phyloP scores from a whole-genome alignment of 768 basidiomycete species.

The Mycena rebaudengoi region DNA sequence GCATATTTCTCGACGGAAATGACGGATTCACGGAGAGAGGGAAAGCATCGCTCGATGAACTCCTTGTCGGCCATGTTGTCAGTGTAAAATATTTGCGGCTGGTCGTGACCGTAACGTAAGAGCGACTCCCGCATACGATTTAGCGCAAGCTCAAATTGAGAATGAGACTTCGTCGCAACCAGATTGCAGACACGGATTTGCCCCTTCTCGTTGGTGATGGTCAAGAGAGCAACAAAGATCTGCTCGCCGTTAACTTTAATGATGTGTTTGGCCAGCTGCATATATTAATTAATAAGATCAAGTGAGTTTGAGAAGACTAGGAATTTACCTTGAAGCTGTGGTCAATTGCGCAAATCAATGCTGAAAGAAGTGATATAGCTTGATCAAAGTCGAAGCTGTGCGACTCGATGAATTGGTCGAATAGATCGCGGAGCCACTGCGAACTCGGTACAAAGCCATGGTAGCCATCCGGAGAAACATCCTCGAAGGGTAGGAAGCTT shows the following conservation, averaged over 20 bases:
- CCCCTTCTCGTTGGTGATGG: conserved; percentile 37
- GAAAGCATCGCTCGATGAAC: conserved; percentile 20
- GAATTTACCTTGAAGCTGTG: background rate
- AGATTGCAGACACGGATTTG: conserved; percentile 33
- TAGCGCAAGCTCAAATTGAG: conserved; percentile 37
- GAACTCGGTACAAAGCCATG: conserved; percentile 32
- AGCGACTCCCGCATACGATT: conserved; percentile 33
- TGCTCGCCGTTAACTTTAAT: conserved; percentile 33
- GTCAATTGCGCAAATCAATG: background rate
- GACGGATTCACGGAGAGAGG: conserved; percentile 33
- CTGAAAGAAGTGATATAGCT: conserved; percentile 6
- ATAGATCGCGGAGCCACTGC: conserved; percentile 32
- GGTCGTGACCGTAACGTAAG: conserved; percentile 22
- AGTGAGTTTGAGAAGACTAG: background rate
- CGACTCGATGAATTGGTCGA: conserved; percentile 32
- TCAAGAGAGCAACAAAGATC: conserved; percentile 36
- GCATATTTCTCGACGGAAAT: conserved; percentile 32
- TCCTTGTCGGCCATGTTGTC: conserved; percentile 27
- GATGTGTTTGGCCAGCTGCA: conserved; percentile 37
- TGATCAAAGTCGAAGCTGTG: conserved; percentile 33
- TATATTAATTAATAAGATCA: background rate
- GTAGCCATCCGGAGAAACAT: conserved; percentile 16
- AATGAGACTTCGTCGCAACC: conserved; percentile 42
- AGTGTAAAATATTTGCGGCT: conserved; percentile 15
- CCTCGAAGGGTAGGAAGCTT: background rate